Percentiles rank a stretch among this genome's conserved stretches.
phyloP scores from a whole-genome alignment of 2,329 filamentous ascomycete genomes.

The Fusarium cicatricum region DNA sequence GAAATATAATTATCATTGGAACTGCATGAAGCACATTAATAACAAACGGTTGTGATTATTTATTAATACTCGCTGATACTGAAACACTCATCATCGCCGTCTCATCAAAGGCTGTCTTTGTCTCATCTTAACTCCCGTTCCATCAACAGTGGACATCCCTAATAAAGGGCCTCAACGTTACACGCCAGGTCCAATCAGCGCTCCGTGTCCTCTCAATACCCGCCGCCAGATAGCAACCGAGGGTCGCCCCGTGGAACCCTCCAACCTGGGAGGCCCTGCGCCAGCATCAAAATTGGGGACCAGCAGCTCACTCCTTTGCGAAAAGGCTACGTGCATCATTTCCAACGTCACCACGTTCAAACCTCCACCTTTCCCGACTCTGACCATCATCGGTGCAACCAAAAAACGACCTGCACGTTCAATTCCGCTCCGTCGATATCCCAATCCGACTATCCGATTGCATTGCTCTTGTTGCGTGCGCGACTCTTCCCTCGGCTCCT shows the following conservation, averaged over 20 bases:
- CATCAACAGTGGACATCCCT: neutral
- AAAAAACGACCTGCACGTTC: conserved; percentile 26
- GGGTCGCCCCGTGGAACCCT: conserved; percentile 28
- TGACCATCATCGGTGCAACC: conserved; percentile 31
- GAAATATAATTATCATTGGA: conserved; percentile 2
- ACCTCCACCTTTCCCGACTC: conserved; percentile 12
- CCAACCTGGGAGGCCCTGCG: conserved; percentile 31
- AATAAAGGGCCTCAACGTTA: neutral
- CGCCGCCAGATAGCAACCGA: conserved; percentile 19
- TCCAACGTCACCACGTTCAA: conserved; percentile 37
- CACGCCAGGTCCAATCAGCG: conserved; percentile 11
- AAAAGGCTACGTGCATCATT: conserved; percentile 48
- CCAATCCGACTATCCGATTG: neutral
- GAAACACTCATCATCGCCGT: conserved; percentile 12
- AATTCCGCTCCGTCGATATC: conserved; percentile 16
- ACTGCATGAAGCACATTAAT: neutral
- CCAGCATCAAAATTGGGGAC: conserved; percentile 43
- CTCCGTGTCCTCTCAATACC: conserved; percentile 4
- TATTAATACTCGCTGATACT: neutral
- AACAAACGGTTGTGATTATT: too few species aligned
- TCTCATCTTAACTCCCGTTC: conserved; percentile 1
- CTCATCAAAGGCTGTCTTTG: conserved; percentile 6
- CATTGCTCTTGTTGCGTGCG: conserved; percentile 13
- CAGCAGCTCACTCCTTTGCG: conserved; percentile 29
- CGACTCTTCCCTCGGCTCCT: conserved; percentile 15